Evolutionary conservation across 179 eudicot genomes (phyloP).

Genomic region (Sideroxylon spinosum): DNA sequence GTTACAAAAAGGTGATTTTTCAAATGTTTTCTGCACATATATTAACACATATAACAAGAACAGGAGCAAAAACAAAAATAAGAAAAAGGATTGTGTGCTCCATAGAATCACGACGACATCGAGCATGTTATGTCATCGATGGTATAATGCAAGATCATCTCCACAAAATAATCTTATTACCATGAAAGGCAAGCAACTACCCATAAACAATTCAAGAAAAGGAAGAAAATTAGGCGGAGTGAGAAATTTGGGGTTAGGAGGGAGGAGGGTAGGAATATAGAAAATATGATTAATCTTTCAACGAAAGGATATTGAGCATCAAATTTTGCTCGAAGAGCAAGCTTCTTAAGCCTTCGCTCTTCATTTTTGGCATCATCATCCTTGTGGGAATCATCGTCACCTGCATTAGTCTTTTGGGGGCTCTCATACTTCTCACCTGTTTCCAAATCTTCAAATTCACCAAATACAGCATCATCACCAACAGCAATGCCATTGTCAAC

Average conservation of each 20-base stretch:
- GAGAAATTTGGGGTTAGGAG: neutral
- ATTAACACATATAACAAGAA: neutral
- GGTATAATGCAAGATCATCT: conserved; percentile 9
- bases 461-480: conserved; percentile 48
- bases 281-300: neutral
- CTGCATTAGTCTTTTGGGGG: conserved; percentile 21
- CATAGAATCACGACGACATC: neutral
- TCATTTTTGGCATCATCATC: conserved; percentile 36
- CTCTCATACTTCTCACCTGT: conserved; percentile 55
- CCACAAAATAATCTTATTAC: neutral
- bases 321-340: conserved; percentile 91
- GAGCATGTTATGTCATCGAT: conserved; percentile 7
- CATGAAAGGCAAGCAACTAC: neutral
- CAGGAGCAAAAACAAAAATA: neutral
- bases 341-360: conserved; percentile 75
- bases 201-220: neutral
- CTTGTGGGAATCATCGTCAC: conserved; percentile 20
- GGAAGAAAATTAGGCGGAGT: neutral
- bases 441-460: conserved; percentile 93
- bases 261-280: too few relatives aligned
- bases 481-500: conserved; percentile 38
- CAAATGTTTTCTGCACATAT: neutral
- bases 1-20: conserved; percentile 22
- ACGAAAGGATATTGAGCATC: conserved; percentile 85
- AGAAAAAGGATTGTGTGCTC: neutral